A percentile compares a stretch with the other conserved stretches of the same genome.
Conservation (phyloP, 176 grass and related monocot genomes). For the Pharus latifolius region DNA sequence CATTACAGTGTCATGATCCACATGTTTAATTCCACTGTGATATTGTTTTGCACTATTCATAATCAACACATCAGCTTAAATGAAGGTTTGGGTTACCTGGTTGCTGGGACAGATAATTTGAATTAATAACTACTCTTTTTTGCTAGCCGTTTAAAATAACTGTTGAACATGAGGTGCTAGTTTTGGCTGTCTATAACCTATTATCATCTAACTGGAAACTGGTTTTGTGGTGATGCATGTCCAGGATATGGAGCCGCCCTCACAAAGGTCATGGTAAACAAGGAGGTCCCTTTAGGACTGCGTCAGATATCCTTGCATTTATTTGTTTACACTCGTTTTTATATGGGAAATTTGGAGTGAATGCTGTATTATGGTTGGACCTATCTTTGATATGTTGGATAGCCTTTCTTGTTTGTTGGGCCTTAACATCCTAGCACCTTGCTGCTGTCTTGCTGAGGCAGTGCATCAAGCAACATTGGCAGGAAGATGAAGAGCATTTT, state of each 20-base stretch:
- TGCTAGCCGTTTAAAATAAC: too few species aligned
- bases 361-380: background rate
- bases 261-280: conserved; percentile 70
- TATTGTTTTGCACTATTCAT: background rate
- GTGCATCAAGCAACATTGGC: conserved; percentile 96
- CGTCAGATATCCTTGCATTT: conserved; percentile 81
- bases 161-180: background rate
- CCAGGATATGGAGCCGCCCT: conserved; percentile 91
- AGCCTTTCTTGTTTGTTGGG: conserved; percentile 4
- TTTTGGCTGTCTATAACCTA: background rate
- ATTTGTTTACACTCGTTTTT: background rate
- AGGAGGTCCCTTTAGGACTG: conserved; percentile 73
- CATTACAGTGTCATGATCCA: background rate
- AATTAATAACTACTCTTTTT: background rate
- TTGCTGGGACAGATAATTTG: background rate
- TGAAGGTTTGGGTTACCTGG: background rate
- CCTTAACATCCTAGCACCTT: conserved; percentile 61
- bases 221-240: conserved; percentile 2
- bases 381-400: background rate
- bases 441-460: conserved; percentile 95
- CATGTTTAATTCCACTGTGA: background rate
- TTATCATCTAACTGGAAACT: background rate
- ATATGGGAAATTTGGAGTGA: background rate
- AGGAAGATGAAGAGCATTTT: conserved; percentile 87
- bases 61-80: background rate